Base-by-base conservation (phyloP, 148 eudicot species). In the Vaccinium darrowii region DNA sequence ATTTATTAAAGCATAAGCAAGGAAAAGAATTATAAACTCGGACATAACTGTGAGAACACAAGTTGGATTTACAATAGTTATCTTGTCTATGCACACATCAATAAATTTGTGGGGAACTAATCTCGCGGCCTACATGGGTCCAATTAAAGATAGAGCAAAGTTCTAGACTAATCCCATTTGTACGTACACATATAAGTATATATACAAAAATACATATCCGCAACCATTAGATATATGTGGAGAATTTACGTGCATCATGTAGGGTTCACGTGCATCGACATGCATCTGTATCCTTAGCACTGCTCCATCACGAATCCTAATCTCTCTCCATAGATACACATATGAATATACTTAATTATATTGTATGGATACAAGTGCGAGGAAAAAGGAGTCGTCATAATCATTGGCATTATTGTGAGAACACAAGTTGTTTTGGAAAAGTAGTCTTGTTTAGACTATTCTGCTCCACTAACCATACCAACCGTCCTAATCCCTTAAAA, bases 381-480 rank as follows among this genome's bases (percentile, higher is more conserved):
- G 36, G 39, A 69, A 27, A 16, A 69, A 65, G 13, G 74, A 69
- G 74, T 27, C 60, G 74, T 69, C 76, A 63, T 65, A 65, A 65
- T 81, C 76, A 67, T 36, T n/a, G 19, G 54, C 56, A 81, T 65
- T 54, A 79, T 79, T 54, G 47, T 14, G 67, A 33, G 23, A 72
- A 21, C 51, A 83, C 49, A 50, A 83, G 84, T 82, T 82, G 78
- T 13, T 30, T 83, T 36, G 11, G 71, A 74, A 53, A 73, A 53
- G 69, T n/a, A 5, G 7, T 73, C 5, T 30, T 54, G 85, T 73
- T 83, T 83, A 83, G 67, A 30, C 47, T 8, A 51, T n/a, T 39
- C 23, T 60, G 14, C 78, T 51, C 51, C 77, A 9, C 63, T 71
- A 4, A 5, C 47, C 47, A 5, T 43, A 51, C 85, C 71, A 53